Evolutionary conservation across 306 rosid genomes (phyloP), one percentile per base, ranked within the genome.

Genomic region (Nissolia schottii): DNA sequence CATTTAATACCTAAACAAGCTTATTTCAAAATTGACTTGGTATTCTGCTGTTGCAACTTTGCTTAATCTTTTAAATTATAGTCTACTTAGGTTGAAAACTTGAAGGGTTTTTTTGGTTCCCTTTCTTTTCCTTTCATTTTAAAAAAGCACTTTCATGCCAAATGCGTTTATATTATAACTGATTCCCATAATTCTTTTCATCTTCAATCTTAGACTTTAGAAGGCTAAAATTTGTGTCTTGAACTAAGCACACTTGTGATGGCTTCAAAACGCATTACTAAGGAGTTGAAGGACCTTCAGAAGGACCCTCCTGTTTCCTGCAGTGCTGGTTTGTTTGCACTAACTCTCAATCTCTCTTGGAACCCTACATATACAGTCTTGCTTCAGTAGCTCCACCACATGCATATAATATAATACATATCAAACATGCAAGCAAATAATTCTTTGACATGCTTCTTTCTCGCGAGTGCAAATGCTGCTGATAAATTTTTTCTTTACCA

Each of bases 241-340:
- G 23, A 37, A 55, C 14, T 23, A 11, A 56, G 25, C 16, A 8
- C 28, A 20, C 64, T 51, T 55, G 63, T 46, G 22, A 87, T 87
- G 92, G 92, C 89, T 76, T 68, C 89, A 29, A 87, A 85, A 62
- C 89, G 92, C 12, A 87, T 87, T n/a, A 77, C 83, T 20, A 87
- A 87, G 83, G 89, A 87, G 83, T 78, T 87, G 79, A 87, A 83
- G 72, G 92, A 87, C 41, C 73, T 87, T 65, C 86, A 87, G 71
- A 85, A 83, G 80, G 92, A 87, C 57, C 92, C 92, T 69, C 92
- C 89, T 38, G 81, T 73, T 65, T 87, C 92, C 56, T 85, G 92
- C 78, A 85, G 92, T 7, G 89, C 92, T 67, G 92, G 92, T 87
- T 67, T 75, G 87, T 81, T 45, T 60, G 15, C 38, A 6, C 60